Evolutionary conservation across 1,139 yeast genomes (phyloP), one percentile per base, ranked within the genome.

Genomic region (Protomyces inundatus): DNA sequence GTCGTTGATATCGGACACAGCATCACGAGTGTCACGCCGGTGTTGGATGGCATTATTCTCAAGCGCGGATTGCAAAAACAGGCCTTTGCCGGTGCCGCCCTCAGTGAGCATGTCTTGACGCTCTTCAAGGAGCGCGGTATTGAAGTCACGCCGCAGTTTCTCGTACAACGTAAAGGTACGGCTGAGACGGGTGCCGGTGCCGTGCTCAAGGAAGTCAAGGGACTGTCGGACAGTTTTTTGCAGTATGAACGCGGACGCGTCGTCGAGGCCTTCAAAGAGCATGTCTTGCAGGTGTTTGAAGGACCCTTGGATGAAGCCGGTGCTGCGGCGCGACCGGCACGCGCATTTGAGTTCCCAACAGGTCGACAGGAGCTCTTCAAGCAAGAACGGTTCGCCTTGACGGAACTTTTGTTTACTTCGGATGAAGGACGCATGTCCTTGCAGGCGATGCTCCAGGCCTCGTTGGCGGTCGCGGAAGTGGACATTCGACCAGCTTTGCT

Each of bases 1-100:
- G 95, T 95, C 40, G 96, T 95, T 51, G 98, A 95, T 74, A 77
- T 91, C 53, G 98, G 99, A 1, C 95, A 90, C 71, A 91, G 88
- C 69, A 78, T 87, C 1, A 81, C 86, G 14, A 84, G 93, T 64
- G 96, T 88, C 1, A 88, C 97, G 0, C 98, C 99, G 0, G 95
- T 93, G 2, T 83, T 91, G 62, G 99, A 93, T 75, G 98, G 98
- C 3, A 82, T 93, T 73, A 88, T 95, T 54, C 79, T 93, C 66
- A 69, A 87, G 82, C 73, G 88, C 64, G 72, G 71, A 59, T 61
- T 51, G 55, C 58, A 53, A 32, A 48, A 59, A 14, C 65, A 63
- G 45, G 59, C 61, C 23, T 65, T 68, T 60, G 80, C 80, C 1
- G 81, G 81, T 2, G 70, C 71, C 53, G 76, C 70, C 65, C 67